Conservation (phyloP, 1,139 yeast species). For the Geotrichum europaeum region DNA sequence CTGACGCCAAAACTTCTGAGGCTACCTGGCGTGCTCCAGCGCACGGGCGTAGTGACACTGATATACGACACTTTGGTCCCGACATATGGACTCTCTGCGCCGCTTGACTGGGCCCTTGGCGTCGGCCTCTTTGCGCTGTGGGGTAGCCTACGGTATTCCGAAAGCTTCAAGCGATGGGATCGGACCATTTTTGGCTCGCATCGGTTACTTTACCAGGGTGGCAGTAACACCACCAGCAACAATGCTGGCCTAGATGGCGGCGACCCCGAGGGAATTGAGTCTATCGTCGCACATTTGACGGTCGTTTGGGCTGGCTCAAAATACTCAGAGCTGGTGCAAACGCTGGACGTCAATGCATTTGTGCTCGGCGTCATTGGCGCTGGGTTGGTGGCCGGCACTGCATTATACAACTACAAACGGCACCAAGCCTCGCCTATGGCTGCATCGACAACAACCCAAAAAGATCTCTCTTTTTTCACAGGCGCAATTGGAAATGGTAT, state of each 20-base stretch:
- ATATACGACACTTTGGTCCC: background rate
- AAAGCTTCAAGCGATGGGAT: background rate
- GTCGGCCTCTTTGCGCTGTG: background rate
- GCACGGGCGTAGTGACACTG: slow-evolving; percentile 32
- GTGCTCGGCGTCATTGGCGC: slow-evolving; percentile 23
- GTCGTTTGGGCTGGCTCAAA: background rate
- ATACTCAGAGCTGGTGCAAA: background rate
- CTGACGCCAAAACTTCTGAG: slow-evolving; percentile 22
- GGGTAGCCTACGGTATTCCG: background rate
- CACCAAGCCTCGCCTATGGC: background rate
- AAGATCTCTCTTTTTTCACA: background rate
- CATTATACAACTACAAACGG: background rate
- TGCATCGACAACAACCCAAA: background rate
- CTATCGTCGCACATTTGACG: background rate
- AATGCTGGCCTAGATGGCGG: background rate
- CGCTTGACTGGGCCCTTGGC: background rate
- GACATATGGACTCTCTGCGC: background rate
- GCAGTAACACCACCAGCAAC: background rate
- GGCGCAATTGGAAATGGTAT: background rate
- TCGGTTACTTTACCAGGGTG: background rate
- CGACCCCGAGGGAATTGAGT: background rate
- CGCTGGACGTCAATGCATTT: slow-evolving; percentile 21
- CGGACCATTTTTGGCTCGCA: slow-evolving; percentile 13
- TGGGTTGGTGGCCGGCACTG: background rate
- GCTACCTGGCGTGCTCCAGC: slow-evolving; percentile 36